phyloP scores from a whole-genome alignment of 1,139 yeast genomes.

The Pichia cactophila region DNA sequence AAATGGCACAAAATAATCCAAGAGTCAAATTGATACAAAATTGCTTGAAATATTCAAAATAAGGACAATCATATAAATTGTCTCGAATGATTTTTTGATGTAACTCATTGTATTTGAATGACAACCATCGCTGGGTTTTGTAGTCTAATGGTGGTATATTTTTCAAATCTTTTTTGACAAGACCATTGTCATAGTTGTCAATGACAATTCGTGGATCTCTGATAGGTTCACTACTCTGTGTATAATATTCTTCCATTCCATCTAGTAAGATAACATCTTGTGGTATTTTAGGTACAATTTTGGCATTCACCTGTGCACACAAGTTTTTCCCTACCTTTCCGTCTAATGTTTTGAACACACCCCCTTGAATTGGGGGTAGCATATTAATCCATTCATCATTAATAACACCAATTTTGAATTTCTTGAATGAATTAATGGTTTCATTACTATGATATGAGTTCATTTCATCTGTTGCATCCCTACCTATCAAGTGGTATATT shows the following conservation, averaged over 20 bases:
- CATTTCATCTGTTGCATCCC: slow-evolving; percentile 91
- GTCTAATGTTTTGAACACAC: slow-evolving; percentile 34
- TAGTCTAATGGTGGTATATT: slow-evolving; percentile 59
- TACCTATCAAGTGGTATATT: slow-evolving; percentile 73
- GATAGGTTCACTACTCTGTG: slow-evolving; percentile 32
- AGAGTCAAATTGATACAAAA: slow-evolving; percentile 50
- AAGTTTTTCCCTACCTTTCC: slow-evolving; percentile 11
- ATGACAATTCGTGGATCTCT: slow-evolving; percentile 50
- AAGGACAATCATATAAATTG: slow-evolving; percentile 66
- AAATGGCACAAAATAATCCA: slow-evolving; percentile 43
- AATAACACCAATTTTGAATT: slow-evolving; percentile 58
- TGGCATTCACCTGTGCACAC: slow-evolving; percentile 34
- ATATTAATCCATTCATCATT: slow-evolving; percentile 63
- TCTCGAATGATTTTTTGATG: slow-evolving; percentile 48
- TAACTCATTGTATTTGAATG: slow-evolving; percentile 51
- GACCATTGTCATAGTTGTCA: slow-evolving; percentile 49
- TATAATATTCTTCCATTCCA: slow-evolving; percentile 33
- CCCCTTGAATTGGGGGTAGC: slow-evolving; percentile 88
- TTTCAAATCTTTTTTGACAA: slow-evolving; percentile 47
- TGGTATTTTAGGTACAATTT: slow-evolving; percentile 44
- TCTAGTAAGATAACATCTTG: slow-evolving; percentile 37
- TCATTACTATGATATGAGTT: slow-evolving; percentile 67
- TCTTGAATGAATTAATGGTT: slow-evolving; percentile 41
- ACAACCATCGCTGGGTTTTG: slow-evolving; percentile 51
- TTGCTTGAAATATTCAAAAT: slow-evolving; percentile 65